Base-by-base conservation (phyloP, 2,329 filamentous ascomycete genomes). In the Monilinia aucupariae region DNA sequence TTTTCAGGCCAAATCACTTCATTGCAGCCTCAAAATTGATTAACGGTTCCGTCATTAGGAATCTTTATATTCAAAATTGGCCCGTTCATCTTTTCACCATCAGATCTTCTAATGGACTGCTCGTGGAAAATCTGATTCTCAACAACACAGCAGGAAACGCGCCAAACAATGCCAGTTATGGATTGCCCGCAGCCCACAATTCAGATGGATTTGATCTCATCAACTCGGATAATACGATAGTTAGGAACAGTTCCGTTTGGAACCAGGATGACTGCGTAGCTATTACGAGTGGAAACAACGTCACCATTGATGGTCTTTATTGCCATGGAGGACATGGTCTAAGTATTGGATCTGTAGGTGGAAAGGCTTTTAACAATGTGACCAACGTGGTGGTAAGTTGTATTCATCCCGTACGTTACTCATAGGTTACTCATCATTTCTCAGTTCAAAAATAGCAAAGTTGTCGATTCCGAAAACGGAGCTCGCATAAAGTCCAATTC, bases 1-100 rank as follows among this genome's bases (percentile, higher is more conserved):
- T 20, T 78, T 74, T 79, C 22, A 88, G 87, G 78, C 85, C 85
- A 67, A 82, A 86, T 76, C 68, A 68, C 43, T 84, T 87, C 75
- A 68, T 71, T 47, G 83, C 84, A 74, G 77, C 76, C 53, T 77
- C 76, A 8, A 79, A 85, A 70, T 76, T 77, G 64, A 72, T 86
- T 49, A 79, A 73, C 34, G 72, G 76, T 61, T 83, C 81, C 4
- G 73, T 73, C 17, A 82, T 85, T 71, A 74, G 73, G 48, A 75
- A 76, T 64, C 72, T 84, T 27, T 78, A 80, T 64, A 77, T 84
- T 66, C 76, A 79, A 69, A 84, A 84, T 71, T 80, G 79, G 41
- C 82, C 82, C 0, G 79, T 81, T 5, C 81, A 85, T 68, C 78
- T 75, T 48, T 82, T 84, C 73, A 77, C 69, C 43, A 74, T 78